Percentiles rank a stretch among this genome's conserved stretches.
These are phyloP conservation scores for Phycomyces nitens DNA, from an alignment of 192 early-diverging fungal genomes.

Conservation along the genomic window DNA sequence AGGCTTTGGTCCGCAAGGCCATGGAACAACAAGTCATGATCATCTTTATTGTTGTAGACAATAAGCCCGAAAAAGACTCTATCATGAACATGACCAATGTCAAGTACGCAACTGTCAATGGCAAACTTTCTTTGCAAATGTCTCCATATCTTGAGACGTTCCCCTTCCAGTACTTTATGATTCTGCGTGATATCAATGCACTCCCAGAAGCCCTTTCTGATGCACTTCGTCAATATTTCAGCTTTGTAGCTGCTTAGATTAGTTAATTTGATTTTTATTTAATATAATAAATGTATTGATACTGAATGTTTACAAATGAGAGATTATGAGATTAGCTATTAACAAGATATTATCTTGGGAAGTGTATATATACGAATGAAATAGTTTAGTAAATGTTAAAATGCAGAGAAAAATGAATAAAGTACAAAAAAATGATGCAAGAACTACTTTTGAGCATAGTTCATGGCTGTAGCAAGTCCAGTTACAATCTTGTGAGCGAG, in stretches of 20 bases:
- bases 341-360: no score
- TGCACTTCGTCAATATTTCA: slow-evolving; percentile 95
- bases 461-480: slow-evolving; percentile 26
- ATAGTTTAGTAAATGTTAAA: no score
- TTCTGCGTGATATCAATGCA: slow-evolving; percentile 82
- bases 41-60: slow-evolving; percentile 94
- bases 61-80: slow-evolving; percentile 73
- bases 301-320: no score
- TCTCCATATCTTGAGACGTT: slow-evolving; percentile 91
- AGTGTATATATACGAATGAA: no score
- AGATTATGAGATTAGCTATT: no score
- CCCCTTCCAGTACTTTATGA: slow-evolving; percentile 97
- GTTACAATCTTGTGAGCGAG: slow-evolving; percentile 23
- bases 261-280: no score
- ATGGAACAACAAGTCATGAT: slow-evolving; percentile 88
- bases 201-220: slow-evolving; percentile 88
- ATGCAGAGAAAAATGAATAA: no score
- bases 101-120: slow-evolving; percentile 65
- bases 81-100: slow-evolving; percentile 91
- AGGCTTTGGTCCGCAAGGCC: slow-evolving; percentile 78
- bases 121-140: slow-evolving; percentile 64
- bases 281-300: no score
- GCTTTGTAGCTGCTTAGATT: slow-evolving; percentile 57
- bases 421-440: no score
- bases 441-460: slow-evolving; percentile 19